These are phyloP conservation scores for Trametes villosa DNA, from an alignment of 768 basidiomycete genomes.

Conservation along the genomic window DNA sequence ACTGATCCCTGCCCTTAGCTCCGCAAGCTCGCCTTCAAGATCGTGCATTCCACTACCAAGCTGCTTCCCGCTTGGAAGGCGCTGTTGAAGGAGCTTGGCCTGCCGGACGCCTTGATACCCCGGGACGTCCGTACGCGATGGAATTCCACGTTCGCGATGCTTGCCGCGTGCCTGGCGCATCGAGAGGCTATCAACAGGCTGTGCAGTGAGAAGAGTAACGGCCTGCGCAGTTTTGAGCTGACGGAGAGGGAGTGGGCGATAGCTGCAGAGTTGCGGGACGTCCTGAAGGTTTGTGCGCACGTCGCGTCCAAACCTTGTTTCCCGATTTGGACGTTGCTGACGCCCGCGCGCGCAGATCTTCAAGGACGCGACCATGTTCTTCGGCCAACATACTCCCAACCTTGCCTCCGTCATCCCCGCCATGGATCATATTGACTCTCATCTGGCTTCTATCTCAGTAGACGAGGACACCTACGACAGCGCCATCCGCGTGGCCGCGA, in stretches of 20 bases:
- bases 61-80: conserved; percentile 3
- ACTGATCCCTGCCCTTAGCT: background rate
- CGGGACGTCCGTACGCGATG: conserved; percentile 43
- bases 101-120: conserved; percentile 34
- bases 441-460: conserved; percentile 15
- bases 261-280: conserved; percentile 34
- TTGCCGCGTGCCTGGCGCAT: conserved; percentile 37
- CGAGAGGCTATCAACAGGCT: conserved; percentile 32
- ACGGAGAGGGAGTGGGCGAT: conserved; percentile 39
- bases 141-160: conserved; percentile 46
- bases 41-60: conserved; percentile 2
- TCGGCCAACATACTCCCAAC: conserved; percentile 20
- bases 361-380: conserved; percentile 24
- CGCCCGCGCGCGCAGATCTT: background rate
- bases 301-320: background rate
- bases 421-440: conserved; percentile 34
- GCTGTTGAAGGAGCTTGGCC: background rate
- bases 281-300: conserved; percentile 33
- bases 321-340: background rate
- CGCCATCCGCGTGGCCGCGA: conserved; percentile 11
- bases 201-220: conserved; percentile 17
- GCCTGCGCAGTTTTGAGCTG: conserved; percentile 33
- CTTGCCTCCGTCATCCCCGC: conserved; percentile 32
- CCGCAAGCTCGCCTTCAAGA: background rate
- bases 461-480: background rate